Conservation (phyloP, 306 rosid species). For the Senna siamea region DNA sequence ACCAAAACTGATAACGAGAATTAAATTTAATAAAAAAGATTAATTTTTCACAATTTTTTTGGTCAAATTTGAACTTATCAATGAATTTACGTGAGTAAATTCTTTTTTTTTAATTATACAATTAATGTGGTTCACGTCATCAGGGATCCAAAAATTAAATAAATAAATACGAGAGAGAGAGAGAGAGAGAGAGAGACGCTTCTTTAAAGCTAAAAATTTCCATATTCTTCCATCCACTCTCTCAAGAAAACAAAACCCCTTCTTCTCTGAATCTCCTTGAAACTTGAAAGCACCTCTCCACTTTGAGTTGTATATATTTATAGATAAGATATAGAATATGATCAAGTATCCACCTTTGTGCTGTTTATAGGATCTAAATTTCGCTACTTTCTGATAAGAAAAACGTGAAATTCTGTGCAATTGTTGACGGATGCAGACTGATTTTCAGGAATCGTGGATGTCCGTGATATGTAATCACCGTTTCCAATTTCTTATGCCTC, state of each 20-base stretch:
- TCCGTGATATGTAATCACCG: constrained; percentile 60
- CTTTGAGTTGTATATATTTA: neutral
- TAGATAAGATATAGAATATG: neutral
- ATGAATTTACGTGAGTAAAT: no score
- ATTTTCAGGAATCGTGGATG: constrained; percentile 55
- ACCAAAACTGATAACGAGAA: no score
- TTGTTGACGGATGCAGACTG: constrained; percentile 59
- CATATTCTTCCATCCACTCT: neutral
- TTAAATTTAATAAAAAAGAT: no score
- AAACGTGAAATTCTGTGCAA: constrained; percentile 38
- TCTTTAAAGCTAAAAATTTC: neutral
- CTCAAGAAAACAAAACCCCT: neutral
- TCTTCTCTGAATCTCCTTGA: neutral
- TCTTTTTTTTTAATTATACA: no score
- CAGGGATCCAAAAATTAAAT: no score
- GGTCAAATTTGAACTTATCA: no score
- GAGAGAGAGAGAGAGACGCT: neutral
- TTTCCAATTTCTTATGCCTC: constrained; percentile 45
- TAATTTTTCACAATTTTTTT: no score
- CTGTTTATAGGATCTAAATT: constrained; percentile 46
- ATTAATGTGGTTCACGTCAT: neutral
- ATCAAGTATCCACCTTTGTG: constrained; percentile 39
- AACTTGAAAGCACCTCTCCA: neutral
- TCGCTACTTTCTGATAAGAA: constrained; percentile 32
- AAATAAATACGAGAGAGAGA: no score